phyloP scores from a whole-genome alignment of 1,284 basidiomycete genomes.

The Fomitopsis palustris region DNA sequence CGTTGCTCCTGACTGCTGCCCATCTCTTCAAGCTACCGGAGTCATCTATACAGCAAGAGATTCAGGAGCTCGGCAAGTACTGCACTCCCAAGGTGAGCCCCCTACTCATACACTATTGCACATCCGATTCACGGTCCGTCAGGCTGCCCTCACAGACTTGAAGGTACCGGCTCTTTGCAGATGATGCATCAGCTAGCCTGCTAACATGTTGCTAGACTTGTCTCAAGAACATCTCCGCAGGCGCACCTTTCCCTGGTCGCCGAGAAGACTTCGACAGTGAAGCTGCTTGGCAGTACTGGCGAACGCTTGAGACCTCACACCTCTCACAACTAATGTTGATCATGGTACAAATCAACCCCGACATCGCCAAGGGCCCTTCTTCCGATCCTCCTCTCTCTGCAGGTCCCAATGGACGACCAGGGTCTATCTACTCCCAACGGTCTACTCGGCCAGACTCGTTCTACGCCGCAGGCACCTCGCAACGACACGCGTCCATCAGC shows the following conservation, averaged over 20 bases:
- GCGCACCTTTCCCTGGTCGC: conserved; percentile 80
- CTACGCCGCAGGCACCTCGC: conserved; percentile 33
- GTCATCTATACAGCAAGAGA: conserved; percentile 67
- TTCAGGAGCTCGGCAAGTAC: conserved; percentile 64
- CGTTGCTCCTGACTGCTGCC: conserved; percentile 68
- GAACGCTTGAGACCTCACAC: conserved; percentile 77
- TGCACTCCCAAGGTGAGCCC: conserved; percentile 75
- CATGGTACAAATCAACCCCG: conserved; percentile 86
- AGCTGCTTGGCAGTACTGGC: conserved; percentile 83
- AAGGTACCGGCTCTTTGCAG: conserved; percentile 53
- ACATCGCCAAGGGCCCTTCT: conserved; percentile 77
- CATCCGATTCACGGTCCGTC: conserved; percentile 9
- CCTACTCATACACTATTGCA: background rate
- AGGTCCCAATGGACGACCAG: conserved; percentile 45
- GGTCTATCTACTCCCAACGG: conserved; percentile 46
- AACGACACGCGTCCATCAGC: conserved; percentile 55
- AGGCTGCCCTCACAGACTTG: conserved; percentile 82
- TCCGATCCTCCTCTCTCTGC: conserved; percentile 46
- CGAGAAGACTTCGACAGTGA: conserved; percentile 84
- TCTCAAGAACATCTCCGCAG: conserved; percentile 88
- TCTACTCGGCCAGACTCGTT: conserved; percentile 29
- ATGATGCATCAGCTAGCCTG: background rate
- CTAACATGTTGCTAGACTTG: conserved; percentile 59
- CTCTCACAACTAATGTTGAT: conserved; percentile 87
- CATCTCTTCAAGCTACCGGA: conserved; percentile 74